Evolutionary conservation across 2,329 filamentous ascomycete genomes (phyloP).

Genomic region (Fusarium sp.): DNA sequence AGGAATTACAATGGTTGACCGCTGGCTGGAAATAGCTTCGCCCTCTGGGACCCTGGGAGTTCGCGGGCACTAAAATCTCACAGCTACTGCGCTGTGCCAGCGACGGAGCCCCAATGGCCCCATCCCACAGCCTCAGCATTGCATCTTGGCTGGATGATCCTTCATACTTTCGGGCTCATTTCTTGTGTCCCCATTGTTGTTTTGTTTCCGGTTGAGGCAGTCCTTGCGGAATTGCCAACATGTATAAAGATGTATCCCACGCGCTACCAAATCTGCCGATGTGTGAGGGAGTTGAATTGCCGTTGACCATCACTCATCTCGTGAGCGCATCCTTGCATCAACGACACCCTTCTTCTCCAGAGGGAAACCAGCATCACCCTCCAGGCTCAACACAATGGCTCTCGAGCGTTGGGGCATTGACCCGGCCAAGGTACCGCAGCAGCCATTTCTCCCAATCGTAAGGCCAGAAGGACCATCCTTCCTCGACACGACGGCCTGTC

Average conservation of each 20-base stretch:
- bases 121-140: conserved; percentile 23
- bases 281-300: not conserved
- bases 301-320: not conserved
- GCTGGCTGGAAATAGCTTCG: conserved; percentile 20
- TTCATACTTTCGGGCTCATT: conserved; percentile 14
- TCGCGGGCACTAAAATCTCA: conserved; percentile 35
- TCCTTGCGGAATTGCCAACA: not conserved
- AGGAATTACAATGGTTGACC: not conserved
- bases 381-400: conserved; percentile 26
- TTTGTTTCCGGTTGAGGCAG: not conserved
- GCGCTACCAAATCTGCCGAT: not conserved
- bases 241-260: conserved; percentile 26
- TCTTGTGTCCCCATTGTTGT: not conserved
- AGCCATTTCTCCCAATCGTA: conserved; percentile 53
- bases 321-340: not conserved
- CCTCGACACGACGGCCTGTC: conserved; percentile 54
- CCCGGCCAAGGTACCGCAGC: conserved; percentile 47
- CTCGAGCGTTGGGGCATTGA: conserved; percentile 30
- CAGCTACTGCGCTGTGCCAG: conserved; percentile 17
- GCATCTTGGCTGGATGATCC: conserved; percentile 23
- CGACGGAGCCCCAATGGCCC: conserved; percentile 4
- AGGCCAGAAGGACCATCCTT: conserved; percentile 51
- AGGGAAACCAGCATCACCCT: not conserved
- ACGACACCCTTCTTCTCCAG: not conserved
- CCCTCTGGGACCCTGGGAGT: conserved; percentile 13